Evolutionary conservation across 352 stramenopile genomes (phyloP).

Genomic region (Phytophthora tentaculata): DNA sequence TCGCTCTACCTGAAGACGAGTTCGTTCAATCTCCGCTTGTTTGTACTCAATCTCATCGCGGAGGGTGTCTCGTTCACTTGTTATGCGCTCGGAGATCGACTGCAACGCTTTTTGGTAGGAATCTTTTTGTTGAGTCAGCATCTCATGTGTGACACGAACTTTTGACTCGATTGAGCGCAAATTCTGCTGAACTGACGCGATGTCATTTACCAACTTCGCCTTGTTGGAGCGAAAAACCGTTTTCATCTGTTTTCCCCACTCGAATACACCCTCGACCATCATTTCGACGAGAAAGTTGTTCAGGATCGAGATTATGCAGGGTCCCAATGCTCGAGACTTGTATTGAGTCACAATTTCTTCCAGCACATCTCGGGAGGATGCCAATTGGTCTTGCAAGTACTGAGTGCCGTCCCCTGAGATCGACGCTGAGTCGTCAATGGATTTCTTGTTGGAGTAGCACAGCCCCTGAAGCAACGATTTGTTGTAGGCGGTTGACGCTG

Average conservation of each 20-base stretch:
- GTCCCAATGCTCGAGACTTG: conserved; percentile 38
- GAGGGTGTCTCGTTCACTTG: conserved; percentile 51
- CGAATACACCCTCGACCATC: conserved; percentile 58
- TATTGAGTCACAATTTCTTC: conserved; percentile 58
- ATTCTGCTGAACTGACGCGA: conserved; percentile 52
- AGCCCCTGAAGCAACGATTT: conserved; percentile 53
- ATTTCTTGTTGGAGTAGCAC: conserved; percentile 27
- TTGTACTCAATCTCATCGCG: conserved; percentile 69
- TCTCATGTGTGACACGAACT: conserved; percentile 57
- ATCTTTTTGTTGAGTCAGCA: conserved; percentile 68
- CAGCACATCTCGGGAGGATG: conserved; percentile 39
- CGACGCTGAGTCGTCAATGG: conserved; percentile 10
- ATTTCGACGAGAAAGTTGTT: conserved; percentile 57
- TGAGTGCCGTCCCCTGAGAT: conserved; percentile 37
- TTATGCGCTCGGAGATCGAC: conserved; percentile 56
- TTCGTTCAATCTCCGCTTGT: conserved; percentile 57
- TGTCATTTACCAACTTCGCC: conserved; percentile 39
- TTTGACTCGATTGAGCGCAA: conserved; percentile 65
- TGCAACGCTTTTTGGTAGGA: conserved; percentile 69
- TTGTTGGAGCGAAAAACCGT: conserved; percentile 56
- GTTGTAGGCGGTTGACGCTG: conserved; percentile 51
- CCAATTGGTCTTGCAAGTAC: conserved; percentile 46
- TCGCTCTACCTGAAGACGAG: conserved; percentile 62
- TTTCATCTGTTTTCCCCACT: conserved; percentile 62
- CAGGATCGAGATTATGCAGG: conserved; percentile 39